Evolutionary conservation across 2,329 filamentous ascomycete genomes (phyloP), one percentile per base, ranked within the genome.

Genomic region (Lachnellula suecica): DNA sequence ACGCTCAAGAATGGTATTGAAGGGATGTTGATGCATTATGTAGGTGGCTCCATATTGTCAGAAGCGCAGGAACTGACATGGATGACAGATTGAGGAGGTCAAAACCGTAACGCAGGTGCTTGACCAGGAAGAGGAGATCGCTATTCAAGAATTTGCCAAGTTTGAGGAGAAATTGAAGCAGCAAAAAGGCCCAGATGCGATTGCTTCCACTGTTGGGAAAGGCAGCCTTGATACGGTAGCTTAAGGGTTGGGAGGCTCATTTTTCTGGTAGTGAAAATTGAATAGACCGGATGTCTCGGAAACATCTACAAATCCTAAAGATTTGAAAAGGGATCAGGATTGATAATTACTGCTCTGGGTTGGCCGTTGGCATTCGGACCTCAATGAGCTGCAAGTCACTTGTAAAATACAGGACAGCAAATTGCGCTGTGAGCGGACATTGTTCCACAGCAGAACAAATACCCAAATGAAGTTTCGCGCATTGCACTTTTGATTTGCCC

Each of bases 1-100:
- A 99, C 94, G 25, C 73, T 99, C 61, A 96, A 96, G 79, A 97
- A 95, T 69, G 94, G 94, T 6, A 99, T 99, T 62, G 94, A 99
- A 79, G 90, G 89, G 60, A 97, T 99, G 94, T 72, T 97, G 69
- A 97, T 96, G 90, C 90, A 93, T 71, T 94, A 94, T 71, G 88
- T 91, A 71, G 81, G 87, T 83, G 17, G 29, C 41, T 17, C 48
- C 25, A 24, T 23, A 42, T 9, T 9, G 38, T 23, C 20, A 31
- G 15, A 42, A 44, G 27, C 44, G 23, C 63, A 67, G 17, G 37
- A 46, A 68, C 52, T 64, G 57, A 63, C 44, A 37, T 29, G 35
- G 44, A 35, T 44, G 35, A 38, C 72, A 96, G 83, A 96, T 97
- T 59, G 92, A 97, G 70, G 94, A 97, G 71, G 94, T 97, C 35